Base-by-base conservation (phyloP, 2,329 filamentous ascomycete genomes). In the Bipolaris victoriae region DNA sequence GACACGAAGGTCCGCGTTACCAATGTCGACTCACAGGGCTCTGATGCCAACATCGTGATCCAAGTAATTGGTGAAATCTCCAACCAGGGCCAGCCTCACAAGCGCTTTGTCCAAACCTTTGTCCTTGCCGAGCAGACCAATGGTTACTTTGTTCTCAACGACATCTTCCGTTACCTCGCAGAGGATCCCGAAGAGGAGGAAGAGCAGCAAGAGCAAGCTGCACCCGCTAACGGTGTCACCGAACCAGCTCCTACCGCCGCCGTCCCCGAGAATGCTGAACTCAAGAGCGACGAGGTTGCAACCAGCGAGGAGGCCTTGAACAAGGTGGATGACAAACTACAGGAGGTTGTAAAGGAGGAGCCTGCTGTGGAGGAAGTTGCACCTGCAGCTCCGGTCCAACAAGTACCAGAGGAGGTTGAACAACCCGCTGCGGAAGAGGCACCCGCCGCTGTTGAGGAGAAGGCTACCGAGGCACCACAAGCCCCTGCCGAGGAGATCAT, bases 11-110 rank as follows among this genome's bases (percentile, higher is more conserved):
- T 99, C 72, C 92, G 95, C 76, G 91, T 99, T 69, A 90, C 94
- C 78, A 99, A 99, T 74, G 95, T 99, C 72, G 95, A 99, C 79
- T 94, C 93, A 16, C 94, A 99, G 80, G 89, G 90, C 62, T 97
- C 94, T 9, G 90, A 88, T 77, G 88, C 93, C 61, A 96, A 93
- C 81, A 98, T 99, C 68, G 88, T 99, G 69, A 96, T 99, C 72
- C 93, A 97, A 78, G 95, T 98, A 70, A 97, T 99, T 74, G 95
- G 95, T 65, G 94, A 98, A 80, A 96, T 95, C 71, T 97, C 93
- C 71, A 97, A 96, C 86, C 96, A 96, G 79, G 88, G 87, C 47
- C 88, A 89, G 63, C 91, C 95, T 57, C 91, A 94, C 72, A 93
- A 91, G 83, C 97, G 97, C 78, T 99, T 99, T 74, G 90, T 93